phyloP scores from a whole-genome alignment of 768 basidiomycete species.

The Cubamyces lactineus region DNA sequence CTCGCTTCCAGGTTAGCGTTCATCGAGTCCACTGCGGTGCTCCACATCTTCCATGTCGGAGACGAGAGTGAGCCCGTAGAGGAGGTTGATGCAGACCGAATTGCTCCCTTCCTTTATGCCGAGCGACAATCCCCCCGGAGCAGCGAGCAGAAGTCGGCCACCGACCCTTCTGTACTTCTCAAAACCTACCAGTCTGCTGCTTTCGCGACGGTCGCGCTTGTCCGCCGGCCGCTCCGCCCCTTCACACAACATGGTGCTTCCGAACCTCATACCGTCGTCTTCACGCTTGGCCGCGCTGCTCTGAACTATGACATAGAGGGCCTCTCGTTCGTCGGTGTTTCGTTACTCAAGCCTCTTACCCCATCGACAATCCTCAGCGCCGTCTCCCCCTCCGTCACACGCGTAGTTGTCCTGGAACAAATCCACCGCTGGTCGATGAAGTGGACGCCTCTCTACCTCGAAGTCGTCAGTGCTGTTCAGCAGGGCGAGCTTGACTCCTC shows the following conservation, averaged over 20 bases:
- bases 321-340: conserved; percentile 64
- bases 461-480: conserved; percentile 75
- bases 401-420: conserved; percentile 84
- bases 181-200: conserved; percentile 71
- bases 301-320: conserved; percentile 52
- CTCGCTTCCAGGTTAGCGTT: conserved; percentile 82
- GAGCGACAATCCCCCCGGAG: conserved; percentile 38
- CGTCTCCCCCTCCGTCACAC: conserved; percentile 64
- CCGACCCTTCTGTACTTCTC: conserved; percentile 39
- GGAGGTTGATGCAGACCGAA: conserved; percentile 60
- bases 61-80: conserved; percentile 44
- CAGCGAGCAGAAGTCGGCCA: conserved; percentile 31
- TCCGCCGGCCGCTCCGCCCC: conserved; percentile 64
- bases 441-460: conserved; percentile 88
- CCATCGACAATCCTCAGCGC: conserved; percentile 55
- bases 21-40: conserved; percentile 70
- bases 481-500: conserved; percentile 43
- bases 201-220: conserved; percentile 61
- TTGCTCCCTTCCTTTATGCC: conserved; percentile 62
- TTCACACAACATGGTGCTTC: conserved; percentile 53
- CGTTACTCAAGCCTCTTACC: conserved; percentile 71
- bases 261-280: conserved; percentile 66
- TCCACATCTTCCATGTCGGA: conserved; percentile 76
- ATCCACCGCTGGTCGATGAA: conserved; percentile 74
- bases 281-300: conserved; percentile 63